Percentiles rank a stretch among this genome's conserved stretches.
Conservation (phyloP, 2,329 filamentous ascomycete species). For the Xylariaceae sp. region DNA sequence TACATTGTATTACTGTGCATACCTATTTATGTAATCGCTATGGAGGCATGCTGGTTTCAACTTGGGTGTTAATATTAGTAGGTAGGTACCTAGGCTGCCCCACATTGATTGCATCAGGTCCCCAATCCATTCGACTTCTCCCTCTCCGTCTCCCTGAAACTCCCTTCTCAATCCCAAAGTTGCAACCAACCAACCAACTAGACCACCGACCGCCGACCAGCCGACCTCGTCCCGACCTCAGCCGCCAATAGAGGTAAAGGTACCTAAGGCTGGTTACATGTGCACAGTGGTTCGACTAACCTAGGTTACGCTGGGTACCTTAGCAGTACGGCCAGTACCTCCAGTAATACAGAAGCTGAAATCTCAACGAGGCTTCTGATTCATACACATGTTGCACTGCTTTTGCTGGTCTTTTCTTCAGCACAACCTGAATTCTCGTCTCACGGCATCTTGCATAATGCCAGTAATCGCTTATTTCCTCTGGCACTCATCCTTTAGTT, state of each 20-base stretch:
- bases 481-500: conserved; percentile 38
- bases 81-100: conserved; percentile 1
- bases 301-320: too few relatives aligned
- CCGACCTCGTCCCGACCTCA: too few relatives aligned
- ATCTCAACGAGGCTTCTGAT: conserved; percentile 4
- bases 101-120: not conserved
- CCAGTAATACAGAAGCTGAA: conserved; percentile 1
- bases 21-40: too few relatives aligned
- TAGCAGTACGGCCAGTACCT: not conserved
- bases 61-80: conserved; percentile 2
- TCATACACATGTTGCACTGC: conserved; percentile 2
- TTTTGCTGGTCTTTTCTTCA: conserved; percentile 20
- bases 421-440: conserved; percentile 23
- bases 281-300: too few relatives aligned
- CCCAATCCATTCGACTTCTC: not conserved
- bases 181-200: not conserved
- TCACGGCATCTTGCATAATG: conserved; percentile 36
- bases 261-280: too few relatives aligned
- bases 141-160: not conserved
- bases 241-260: not conserved
- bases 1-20: not conserved
- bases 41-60: not conserved
- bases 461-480: conserved; percentile 35
- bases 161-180: not conserved
- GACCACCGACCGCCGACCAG: too few relatives aligned